Conservation (phyloP, 1,139 yeast species). For the Nakaseomyces glabratus region DNA sequence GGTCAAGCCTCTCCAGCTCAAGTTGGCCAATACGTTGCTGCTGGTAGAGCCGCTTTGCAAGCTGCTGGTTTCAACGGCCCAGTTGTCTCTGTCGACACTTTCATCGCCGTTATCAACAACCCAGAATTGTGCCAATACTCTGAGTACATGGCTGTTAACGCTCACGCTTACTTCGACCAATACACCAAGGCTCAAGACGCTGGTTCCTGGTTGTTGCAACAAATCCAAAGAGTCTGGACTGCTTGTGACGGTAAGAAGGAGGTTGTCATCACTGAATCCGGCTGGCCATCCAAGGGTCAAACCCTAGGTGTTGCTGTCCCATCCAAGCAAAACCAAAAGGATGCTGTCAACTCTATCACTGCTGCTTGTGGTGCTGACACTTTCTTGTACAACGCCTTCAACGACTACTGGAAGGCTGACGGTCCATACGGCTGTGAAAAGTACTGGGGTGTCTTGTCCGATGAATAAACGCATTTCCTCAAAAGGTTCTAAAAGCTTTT, state of each 20-base stretch:
- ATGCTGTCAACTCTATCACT: slow-evolving; percentile 51
- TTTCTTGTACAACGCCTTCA: slow-evolving; percentile 60
- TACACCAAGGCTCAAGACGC: slow-evolving; percentile 54
- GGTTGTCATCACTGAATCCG: slow-evolving; percentile 63
- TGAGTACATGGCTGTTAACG: slow-evolving; percentile 74
- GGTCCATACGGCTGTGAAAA: slow-evolving; percentile 62
- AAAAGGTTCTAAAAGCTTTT: too few relatives aligned
- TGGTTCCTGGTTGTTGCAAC: slow-evolving; percentile 61
- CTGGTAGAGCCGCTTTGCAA: slow-evolving; percentile 52
- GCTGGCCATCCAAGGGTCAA: slow-evolving; percentile 73
- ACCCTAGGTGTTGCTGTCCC: slow-evolving; percentile 62
- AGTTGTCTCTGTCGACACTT: slow-evolving; percentile 72
- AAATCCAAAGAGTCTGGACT: slow-evolving; percentile 55
- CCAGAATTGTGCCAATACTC: slow-evolving; percentile 62
- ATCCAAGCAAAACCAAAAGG: slow-evolving; percentile 50
- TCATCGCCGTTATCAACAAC: slow-evolving; percentile 62
- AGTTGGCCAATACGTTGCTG: slow-evolving; percentile 44
- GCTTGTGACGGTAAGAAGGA: slow-evolving; percentile 55
- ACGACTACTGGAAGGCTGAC: slow-evolving; percentile 70
- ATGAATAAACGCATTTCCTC: too few relatives aligned
- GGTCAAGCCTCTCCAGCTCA: slow-evolving; percentile 55
- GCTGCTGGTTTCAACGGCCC: slow-evolving; percentile 61
- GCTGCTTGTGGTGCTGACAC: slow-evolving; percentile 47
- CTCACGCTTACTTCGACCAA: slow-evolving; percentile 76
- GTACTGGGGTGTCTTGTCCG: slow-evolving; percentile 53